phyloP scores from a whole-genome alignment of 768 basidiomycete genomes.

The Pleurotus cornucopiae region DNA sequence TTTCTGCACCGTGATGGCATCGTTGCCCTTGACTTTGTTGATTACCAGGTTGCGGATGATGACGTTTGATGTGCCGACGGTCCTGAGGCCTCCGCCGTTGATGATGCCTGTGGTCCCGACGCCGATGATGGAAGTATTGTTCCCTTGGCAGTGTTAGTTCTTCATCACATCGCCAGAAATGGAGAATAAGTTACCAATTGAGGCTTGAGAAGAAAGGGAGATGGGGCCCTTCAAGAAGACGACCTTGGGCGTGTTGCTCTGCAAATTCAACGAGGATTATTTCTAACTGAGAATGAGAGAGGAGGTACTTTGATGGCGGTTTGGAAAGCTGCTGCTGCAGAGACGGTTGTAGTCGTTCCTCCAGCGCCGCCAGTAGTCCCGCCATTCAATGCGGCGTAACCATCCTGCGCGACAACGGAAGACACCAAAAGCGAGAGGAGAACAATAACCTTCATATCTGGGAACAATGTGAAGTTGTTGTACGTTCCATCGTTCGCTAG shows the following conservation, averaged over 20 bases:
- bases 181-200: slow-evolving; percentile 12
- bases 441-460: not conserved
- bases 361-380: slow-evolving; percentile 19
- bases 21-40: slow-evolving; percentile 21
- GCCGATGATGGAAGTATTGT: slow-evolving; percentile 18
- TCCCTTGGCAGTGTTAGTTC: slow-evolving; percentile 10
- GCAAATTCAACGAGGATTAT: not conserved
- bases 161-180: not conserved
- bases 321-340: slow-evolving; percentile 18
- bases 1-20: slow-evolving; percentile 16
- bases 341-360: slow-evolving; percentile 19
- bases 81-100: slow-evolving; percentile 19
- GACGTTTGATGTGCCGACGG: slow-evolving; percentile 17
- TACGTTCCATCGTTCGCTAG: not conserved
- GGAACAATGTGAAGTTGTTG: too few species aligned
- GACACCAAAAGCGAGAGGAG: slow-evolving; percentile 2
- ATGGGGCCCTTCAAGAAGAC: slow-evolving; percentile 18
- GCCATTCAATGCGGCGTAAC: slow-evolving; percentile 18
- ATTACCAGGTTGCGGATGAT: slow-evolving; percentile 19
- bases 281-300: not conserved
- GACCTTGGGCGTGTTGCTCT: slow-evolving; percentile 16
- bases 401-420: slow-evolving; percentile 12
- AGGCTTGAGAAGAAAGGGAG: slow-evolving; percentile 14
- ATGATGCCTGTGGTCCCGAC: slow-evolving; percentile 17
- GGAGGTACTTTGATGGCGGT: slow-evolving; percentile 16